Percentiles rank a stretch among this genome's conserved stretches.
Conservation (phyloP, 2,329 filamentous ascomycete genomes). For the Akanthomyces uredinophilus region DNA sequence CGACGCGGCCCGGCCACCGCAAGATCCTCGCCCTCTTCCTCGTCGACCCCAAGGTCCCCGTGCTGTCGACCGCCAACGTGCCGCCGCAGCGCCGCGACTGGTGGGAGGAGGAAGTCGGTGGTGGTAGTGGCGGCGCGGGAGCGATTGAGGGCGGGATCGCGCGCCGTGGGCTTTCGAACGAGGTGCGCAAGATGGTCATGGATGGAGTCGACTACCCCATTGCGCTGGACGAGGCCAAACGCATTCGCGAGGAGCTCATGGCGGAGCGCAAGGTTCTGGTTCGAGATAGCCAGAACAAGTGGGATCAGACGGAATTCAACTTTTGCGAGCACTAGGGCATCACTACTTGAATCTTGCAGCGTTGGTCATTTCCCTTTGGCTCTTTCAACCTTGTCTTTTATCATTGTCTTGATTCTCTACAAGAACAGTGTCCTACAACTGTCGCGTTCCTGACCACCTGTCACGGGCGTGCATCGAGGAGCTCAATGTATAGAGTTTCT, state of each 20-base stretch:
- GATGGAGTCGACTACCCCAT: neutral
- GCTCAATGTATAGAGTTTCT: neutral
- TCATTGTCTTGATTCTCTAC: neutral
- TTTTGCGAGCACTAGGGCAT: conserved; percentile 12
- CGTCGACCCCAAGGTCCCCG: conserved; percentile 48
- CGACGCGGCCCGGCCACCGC: conserved; percentile 48
- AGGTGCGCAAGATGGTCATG: conserved; percentile 4
- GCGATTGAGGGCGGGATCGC: neutral
- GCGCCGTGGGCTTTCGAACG: neutral
- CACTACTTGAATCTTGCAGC: too few relatives aligned
- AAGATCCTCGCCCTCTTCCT: conserved; percentile 58
- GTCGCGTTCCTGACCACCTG: too few relatives aligned
- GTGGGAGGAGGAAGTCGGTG: conserved; percentile 20
- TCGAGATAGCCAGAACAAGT: neutral
- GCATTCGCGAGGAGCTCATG: conserved; percentile 9
- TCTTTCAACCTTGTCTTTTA: neutral
- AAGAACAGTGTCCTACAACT: too few relatives aligned
- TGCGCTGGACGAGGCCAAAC: neutral
- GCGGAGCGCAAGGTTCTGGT: conserved; percentile 6
- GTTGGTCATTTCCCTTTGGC: too few relatives aligned
- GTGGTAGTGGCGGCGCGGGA: neutral
- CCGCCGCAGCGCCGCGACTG: conserved; percentile 39
- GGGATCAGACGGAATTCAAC: conserved; percentile 2
- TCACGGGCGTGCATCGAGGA: neutral
- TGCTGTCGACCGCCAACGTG: conserved; percentile 41